Conservation (phyloP, 306 rosid genomes). For the Carpinus fangiana region DNA sequence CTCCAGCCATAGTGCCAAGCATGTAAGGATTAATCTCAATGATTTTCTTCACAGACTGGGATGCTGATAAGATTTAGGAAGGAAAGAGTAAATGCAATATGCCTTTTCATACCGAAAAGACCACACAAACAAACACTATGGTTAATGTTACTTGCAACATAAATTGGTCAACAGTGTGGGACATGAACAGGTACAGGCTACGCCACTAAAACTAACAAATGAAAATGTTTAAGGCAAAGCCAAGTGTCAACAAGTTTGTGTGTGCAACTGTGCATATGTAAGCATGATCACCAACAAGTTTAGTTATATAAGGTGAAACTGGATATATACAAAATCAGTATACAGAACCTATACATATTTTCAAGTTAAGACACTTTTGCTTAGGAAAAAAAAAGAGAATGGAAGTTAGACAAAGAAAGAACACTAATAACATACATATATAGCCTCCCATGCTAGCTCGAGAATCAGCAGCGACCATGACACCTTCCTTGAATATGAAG, state of each 20-base stretch:
- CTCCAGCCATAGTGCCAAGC: constrained; percentile 70
- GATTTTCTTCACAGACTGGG: constrained; percentile 85
- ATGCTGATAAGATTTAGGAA: constrained; percentile 51
- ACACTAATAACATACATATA: constrained; percentile 60
- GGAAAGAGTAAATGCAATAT: not conserved
- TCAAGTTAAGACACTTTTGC: not conserved
- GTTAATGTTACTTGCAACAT: not conserved
- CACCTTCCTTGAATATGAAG: constrained; percentile 93
- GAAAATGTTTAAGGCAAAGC: not conserved
- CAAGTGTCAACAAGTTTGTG: not conserved
- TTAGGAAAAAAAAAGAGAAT: no score
- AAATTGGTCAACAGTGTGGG: not conserved
- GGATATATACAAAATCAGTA: not conserved
- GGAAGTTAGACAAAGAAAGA: not conserved
- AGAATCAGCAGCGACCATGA: constrained; percentile 98
- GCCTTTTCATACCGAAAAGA: not conserved
- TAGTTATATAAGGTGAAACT: not conserved
- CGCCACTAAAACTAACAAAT: not conserved
- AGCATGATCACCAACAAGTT: constrained; percentile 1
- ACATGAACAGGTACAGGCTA: not conserved
- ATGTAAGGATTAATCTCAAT: constrained; percentile 57
- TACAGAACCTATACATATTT: not conserved
- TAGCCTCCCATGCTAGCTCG: constrained; percentile 99
- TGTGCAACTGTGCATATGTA: not conserved
- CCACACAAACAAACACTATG: not conserved